These are phyloP conservation scores for Allomyces macrogynus DNA, from an alignment of 192 early-diverging fungal species.

Conservation along the genomic window DNA sequence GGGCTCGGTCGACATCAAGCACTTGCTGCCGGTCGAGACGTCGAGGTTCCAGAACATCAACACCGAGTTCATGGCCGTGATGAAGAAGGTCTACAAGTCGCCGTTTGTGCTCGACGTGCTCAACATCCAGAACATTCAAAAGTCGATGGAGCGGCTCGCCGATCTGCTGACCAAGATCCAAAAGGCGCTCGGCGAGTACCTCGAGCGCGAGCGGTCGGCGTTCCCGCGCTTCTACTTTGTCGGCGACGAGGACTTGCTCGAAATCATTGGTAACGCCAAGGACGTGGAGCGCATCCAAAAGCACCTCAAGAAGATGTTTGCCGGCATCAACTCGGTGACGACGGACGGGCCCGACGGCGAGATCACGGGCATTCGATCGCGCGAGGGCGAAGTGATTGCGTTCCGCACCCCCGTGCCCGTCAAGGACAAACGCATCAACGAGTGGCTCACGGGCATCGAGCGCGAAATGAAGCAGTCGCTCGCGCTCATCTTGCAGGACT, in stretches of 20 bases:
- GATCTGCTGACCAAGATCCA: constrained; percentile 90
- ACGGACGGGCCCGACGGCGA: constrained; percentile 52
- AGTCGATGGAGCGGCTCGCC: constrained; percentile 80
- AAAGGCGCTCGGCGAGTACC: constrained; percentile 93
- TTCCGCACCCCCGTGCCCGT: constrained; percentile 63
- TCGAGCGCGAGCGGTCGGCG: constrained; percentile 85
- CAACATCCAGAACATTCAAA: constrained; percentile 79
- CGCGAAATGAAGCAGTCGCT: constrained; percentile 82
- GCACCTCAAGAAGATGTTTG: constrained; percentile 99
- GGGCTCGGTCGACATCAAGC: constrained; percentile 90
- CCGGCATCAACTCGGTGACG: constrained; percentile 69
- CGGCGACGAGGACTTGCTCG: constrained; percentile 98
- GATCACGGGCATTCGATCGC: constrained; percentile 70
- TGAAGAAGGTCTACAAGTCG: constrained; percentile 99
- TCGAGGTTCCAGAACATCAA: constrained; percentile 93
- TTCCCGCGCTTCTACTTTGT: constrained; percentile 99
- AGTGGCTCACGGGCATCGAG: constrained; percentile 87
- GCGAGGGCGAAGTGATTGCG: constrained; percentile 73
- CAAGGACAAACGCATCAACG: constrained; percentile 78
- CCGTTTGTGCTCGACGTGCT: constrained; percentile 92
- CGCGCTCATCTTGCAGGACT: constrained; percentile 49
- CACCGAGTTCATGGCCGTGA: constrained; percentile 87
- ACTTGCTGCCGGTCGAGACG: constrained; percentile 87
- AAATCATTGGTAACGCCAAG: constrained; percentile 97
- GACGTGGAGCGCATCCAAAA: constrained; percentile 90